phyloP scores from a whole-genome alignment of 345 rosid genomes.

The Gossypium thurberi region DNA sequence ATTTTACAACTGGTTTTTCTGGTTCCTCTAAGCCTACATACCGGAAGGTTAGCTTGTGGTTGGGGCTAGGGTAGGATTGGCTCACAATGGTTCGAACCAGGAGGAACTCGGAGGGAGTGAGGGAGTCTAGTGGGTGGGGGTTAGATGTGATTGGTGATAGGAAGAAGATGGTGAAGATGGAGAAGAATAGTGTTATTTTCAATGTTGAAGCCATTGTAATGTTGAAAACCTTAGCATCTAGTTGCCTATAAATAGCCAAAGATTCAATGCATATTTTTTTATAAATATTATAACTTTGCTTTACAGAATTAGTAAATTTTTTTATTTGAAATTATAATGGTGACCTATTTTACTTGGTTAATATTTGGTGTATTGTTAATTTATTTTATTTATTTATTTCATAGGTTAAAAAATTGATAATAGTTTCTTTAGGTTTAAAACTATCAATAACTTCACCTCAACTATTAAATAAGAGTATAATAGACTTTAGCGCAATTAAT shows the following conservation, averaged over 20 bases:
- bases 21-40: conserved; percentile 34
- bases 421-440: too few relatives aligned
- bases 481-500: too few relatives aligned
- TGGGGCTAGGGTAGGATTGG: conserved; percentile 5
- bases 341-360: too few relatives aligned
- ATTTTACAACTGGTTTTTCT: conserved; percentile 19
- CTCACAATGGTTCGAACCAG: conserved; percentile 19
- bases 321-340: too few relatives aligned
- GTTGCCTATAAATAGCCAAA: not conserved
- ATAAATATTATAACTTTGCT: too few relatives aligned
- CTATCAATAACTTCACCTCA: too few relatives aligned
- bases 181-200: not conserved
- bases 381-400: too few relatives aligned
- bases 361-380: too few relatives aligned
- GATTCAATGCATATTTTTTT: not conserved
- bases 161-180: not conserved
- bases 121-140: conserved; percentile 29
- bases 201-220: not conserved
- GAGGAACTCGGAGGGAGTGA: conserved; percentile 17
- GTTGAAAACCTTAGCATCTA: not conserved
- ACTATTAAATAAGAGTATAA: too few relatives aligned
- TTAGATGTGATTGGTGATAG: not conserved
- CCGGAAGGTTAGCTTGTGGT: conserved; percentile 21
- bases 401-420: too few relatives aligned
- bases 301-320: too few relatives aligned